phyloP scores from a whole-genome alignment of 768 basidiomycete species.

The Podaxis sp. region DNA sequence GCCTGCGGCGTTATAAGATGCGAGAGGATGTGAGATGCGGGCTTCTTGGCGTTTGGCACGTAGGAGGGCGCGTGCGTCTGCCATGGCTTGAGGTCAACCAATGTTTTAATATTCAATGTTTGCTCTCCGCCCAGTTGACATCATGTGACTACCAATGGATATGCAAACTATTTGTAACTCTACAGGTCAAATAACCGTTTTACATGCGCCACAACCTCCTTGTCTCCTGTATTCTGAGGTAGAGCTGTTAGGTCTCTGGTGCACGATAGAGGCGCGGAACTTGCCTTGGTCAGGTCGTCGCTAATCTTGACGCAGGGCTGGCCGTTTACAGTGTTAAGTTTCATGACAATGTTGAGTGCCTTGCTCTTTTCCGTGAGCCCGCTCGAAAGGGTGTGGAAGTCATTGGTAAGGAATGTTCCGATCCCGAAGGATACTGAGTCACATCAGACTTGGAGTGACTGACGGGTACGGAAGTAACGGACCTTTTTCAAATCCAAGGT shows the following conservation, averaged over 20 bases:
- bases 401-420: slow-evolving; percentile 91
- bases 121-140: not conserved
- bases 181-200: not conserved
- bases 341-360: slow-evolving; percentile 94
- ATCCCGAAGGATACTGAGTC: slow-evolving; percentile 84
- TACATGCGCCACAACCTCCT: slow-evolving; percentile 46
- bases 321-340: slow-evolving; percentile 73
- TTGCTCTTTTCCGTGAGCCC: slow-evolving; percentile 60
- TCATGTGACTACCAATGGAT: slow-evolving; percentile 7
- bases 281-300: slow-evolving; percentile 82
- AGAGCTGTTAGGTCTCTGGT: not conserved
- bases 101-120: not conserved
- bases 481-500: slow-evolving; percentile 69
- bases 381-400: slow-evolving; percentile 58
- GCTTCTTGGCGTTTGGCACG: slow-evolving; percentile 81
- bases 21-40: slow-evolving; percentile 70
- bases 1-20: slow-evolving; percentile 63
- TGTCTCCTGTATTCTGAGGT: slow-evolving; percentile 66
- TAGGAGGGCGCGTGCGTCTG: slow-evolving; percentile 80
- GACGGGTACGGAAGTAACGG: slow-evolving; percentile 17
- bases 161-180: not conserved
- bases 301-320: slow-evolving; percentile 89
- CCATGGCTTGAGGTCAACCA: slow-evolving; percentile 39
- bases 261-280: slow-evolving; percentile 5
- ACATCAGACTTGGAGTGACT: slow-evolving; percentile 9